These are phyloP conservation scores for Starmerella tilneyi DNA, from an alignment of 805 yeast genomes.

Conservation along the genomic window DNA sequence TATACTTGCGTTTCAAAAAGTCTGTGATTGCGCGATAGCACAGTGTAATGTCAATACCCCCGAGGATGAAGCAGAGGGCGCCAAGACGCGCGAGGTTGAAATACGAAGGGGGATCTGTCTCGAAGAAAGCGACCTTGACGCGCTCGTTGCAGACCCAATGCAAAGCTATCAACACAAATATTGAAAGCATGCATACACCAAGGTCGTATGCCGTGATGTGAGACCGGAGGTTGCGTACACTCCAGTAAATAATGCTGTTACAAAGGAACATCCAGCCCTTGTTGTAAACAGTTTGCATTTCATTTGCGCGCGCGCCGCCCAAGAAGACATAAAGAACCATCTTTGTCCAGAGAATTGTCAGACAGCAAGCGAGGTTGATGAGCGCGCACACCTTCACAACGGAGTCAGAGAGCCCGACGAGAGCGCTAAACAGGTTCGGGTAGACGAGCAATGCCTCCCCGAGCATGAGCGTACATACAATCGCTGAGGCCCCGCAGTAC, in stretches of 20 bases:
- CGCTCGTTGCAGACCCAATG: constrained; percentile 53
- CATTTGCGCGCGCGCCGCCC: constrained; percentile 66
- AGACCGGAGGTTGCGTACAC: constrained; percentile 3
- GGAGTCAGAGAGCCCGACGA: constrained; percentile 45
- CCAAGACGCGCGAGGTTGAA: constrained; percentile 13
- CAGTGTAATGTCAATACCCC: constrained; percentile 39
- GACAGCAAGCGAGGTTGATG: constrained; percentile 25
- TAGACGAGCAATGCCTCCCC: constrained; percentile 37
- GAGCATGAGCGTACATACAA: constrained; percentile 26
- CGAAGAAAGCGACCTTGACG: constrained; percentile 38
- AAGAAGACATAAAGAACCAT: constrained; percentile 46
- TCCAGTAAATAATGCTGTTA: constrained; percentile 36
- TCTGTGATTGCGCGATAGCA: constrained; percentile 18
- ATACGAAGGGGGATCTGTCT: constrained; percentile 21
- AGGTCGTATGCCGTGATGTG: constrained; percentile 29
- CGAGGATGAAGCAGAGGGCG: constrained; percentile 34
- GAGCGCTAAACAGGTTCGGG: constrained; percentile 43
- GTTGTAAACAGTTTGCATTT: constrained; percentile 46
- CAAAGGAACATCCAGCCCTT: constrained; percentile 55
- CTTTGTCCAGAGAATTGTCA: constrained; percentile 35
- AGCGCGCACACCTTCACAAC: constrained; percentile 39
- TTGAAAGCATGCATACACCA: constrained; percentile 25
- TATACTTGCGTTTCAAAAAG: constrained; percentile 8
- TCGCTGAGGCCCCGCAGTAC: constrained; percentile 10
- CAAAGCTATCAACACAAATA: constrained; percentile 44